Evolutionary conservation across 306 rosid species (phyloP).

Genomic region (Luffa acutangula): DNA sequence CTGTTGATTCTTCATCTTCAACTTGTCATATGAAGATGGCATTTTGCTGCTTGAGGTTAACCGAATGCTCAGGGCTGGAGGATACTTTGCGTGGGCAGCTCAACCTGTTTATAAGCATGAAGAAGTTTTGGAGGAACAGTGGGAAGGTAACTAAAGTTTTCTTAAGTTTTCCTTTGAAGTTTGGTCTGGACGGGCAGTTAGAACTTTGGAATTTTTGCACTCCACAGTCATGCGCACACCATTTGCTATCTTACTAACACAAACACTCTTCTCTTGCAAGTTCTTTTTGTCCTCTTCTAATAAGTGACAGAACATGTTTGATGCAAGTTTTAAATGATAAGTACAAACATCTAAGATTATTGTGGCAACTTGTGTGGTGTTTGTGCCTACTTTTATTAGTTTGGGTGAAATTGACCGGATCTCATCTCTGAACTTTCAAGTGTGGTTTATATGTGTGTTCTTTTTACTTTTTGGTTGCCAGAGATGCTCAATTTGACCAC

Average conservation of each 20-base stretch:
- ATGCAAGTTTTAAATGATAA: background rate
- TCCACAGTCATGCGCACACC: background rate
- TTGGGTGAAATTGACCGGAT: background rate
- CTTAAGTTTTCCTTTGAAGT: background rate
- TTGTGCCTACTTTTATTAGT: background rate
- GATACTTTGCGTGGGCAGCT: constrained; percentile 89
- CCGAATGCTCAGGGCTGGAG: constrained; percentile 83
- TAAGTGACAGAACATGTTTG: background rate
- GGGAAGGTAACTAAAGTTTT: constrained; percentile 52
- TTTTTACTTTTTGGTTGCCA: constrained; percentile 18
- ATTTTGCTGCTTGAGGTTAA: constrained; percentile 78
- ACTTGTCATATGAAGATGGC: constrained; percentile 53
- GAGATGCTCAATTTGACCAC: constrained; percentile 67
- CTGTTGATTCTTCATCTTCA: constrained; percentile 1
- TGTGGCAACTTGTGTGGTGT: background rate
- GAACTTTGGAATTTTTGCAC: background rate
- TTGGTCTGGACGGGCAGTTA: background rate
- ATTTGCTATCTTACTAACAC: background rate
- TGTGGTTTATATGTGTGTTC: constrained; percentile 4
- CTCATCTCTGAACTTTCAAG: background rate
- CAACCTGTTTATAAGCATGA: constrained; percentile 78
- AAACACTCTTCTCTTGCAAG: background rate
- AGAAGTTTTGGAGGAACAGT: constrained; percentile 55
- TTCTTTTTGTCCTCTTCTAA: background rate
- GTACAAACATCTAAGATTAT: background rate